Evolutionary conservation across 352 stramenopile species (phyloP), one percentile per base, ranked within the genome.

Genomic region (Globisporangium irregulare): DNA sequence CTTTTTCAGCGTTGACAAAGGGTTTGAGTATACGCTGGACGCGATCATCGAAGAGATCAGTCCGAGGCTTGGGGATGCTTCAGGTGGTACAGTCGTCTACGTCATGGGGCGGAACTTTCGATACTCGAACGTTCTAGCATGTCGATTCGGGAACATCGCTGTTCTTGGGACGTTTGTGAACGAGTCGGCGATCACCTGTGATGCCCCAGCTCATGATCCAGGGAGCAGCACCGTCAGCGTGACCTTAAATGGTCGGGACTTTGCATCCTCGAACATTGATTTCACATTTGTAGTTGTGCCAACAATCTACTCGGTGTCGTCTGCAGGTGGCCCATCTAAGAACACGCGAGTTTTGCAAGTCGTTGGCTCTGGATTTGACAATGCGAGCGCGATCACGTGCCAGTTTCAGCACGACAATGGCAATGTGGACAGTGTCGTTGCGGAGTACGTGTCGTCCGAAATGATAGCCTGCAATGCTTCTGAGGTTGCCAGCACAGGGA

Each of bases 221-320:
- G 55, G 77, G 68, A 46, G 14, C 22, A 14, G 72, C 73, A 1
- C 76, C 54, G 32, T 97, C 20, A 77, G 70, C 12, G 59, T 96
- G 55, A 84, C 82, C 7, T 43, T 86, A 0, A 95, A 97, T 46
- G 86, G 89, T 1, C 76, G 91, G 25, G 70, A 96, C 50, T 94
- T 91, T 12, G 53, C 43, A 1, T 59, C 58, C 0, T 53, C 76
- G 24, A 74, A 18, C 20, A 25, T 50, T n/a, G 15, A 32, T 2
- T 92, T 97, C 48, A 71, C 38, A 0, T 95, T 85, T 56, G 64
- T 86, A 5, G 36, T 60, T 1, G 64, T 89, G 2, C 87, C 90
- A 4, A 68, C 66, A 0, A 64, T 91, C 4, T 85, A 85, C 63
- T 75, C 67, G 6, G 54, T 95, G 8, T 66, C 24, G 20, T 85